A percentile compares a stretch with the other conserved stretches of the same genome.
phyloP scores from a whole-genome alignment of 176 grass and related monocot species.

The Oryza meyeriana region DNA sequence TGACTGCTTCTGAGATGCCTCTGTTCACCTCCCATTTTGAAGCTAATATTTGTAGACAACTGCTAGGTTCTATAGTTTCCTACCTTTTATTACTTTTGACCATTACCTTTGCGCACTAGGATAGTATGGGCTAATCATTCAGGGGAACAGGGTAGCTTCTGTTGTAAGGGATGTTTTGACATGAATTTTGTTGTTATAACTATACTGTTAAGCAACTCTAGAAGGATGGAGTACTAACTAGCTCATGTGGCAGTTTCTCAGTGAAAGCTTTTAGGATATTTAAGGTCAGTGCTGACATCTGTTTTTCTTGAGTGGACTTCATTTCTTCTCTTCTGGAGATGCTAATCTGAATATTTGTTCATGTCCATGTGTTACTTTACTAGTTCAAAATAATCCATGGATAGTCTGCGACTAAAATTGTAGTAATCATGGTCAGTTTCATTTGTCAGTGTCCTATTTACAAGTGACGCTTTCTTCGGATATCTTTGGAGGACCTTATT shows the following conservation, averaged over 20 bases:
- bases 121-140: constrained; percentile 24
- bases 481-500: background rate
- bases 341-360: background rate
- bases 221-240: constrained; percentile 1
- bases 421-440: background rate
- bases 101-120: constrained; percentile 32
- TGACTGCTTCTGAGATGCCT: constrained; percentile 5
- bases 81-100: constrained; percentile 22
- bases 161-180: constrained; percentile 24
- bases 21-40: constrained; percentile 36
- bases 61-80: constrained; percentile 34
- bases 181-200: constrained; percentile 29
- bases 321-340: constrained; percentile 18
- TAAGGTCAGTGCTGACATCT: constrained; percentile 14
- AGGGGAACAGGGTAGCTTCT: constrained; percentile 1
- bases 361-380: background rate
- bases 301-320: background rate
- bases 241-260: constrained; percentile 8
- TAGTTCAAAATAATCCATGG: background rate
- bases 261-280: background rate
- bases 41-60: constrained; percentile 1
- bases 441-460: background rate
- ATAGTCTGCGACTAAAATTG: background rate
- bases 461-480: background rate
- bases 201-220: constrained; percentile 24